Evolutionary conservation across 139 green algal genomes (phyloP), one percentile per base, ranked within the genome.

Genomic region (Coelastrella sp.): DNA sequence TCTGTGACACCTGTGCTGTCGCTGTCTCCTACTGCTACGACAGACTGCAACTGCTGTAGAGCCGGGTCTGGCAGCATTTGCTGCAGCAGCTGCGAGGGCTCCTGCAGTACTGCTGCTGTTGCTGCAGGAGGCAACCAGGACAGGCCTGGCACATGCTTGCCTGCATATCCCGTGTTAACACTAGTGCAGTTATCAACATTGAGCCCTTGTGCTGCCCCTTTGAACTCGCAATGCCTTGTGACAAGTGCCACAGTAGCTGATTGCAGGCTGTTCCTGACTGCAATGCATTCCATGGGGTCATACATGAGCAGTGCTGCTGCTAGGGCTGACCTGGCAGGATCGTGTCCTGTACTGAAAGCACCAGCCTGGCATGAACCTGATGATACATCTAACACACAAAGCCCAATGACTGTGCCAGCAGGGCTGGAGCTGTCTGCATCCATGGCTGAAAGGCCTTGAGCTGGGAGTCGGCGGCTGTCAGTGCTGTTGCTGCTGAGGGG

Each of bases 321-420:
- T 5, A 97, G 91, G 19, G 65, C 91, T 20, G 79, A 90, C 0
- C 91, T 81, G 23, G 83, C 74, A 5, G 83, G 47, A 22, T 93
- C 89, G 47, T 86, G 88, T 56, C 85, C 80, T 75, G 91, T 59
- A 20, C 19, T 32, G 66, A 80, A 86, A 5, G 22, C 20, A 60
- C 87, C 65, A 3, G 79, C 78, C 20, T 87, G 64, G 20, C 66
- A 78, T n/a, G 71, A 56, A 61, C 90, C 92, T 56, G 76, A 66
- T 10, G 82, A 64, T 6, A 94, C 90, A 66, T 96, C 94, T 47
- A 97, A 71, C 58, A 94, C 64, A 73, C 89, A 94, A 0, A 85
- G n/a, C 1, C 90, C 94, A 71, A 96, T 61, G 8, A 75, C 19
- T 19, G 92, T 89, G 78, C 80, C 83, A 8, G 11, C 20, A n/a